A percentile compares a stretch with the other conserved stretches of the same genome.
phyloP scores from a whole-genome alignment of 306 rosid species.

The Vachellia pachyceras region DNA sequence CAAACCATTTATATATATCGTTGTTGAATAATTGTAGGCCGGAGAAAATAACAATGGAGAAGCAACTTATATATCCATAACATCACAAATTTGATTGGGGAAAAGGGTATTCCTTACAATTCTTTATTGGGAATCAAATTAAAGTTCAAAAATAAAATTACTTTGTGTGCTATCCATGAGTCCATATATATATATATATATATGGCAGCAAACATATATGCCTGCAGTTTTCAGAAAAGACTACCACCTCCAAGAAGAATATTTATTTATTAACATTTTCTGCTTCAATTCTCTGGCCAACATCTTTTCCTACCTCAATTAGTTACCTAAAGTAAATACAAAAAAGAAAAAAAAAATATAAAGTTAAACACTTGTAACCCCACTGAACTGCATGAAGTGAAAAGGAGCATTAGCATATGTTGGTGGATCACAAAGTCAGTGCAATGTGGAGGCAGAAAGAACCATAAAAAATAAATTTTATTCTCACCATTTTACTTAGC shows the following conservation, averaged over 20 bases:
- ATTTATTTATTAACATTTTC: background rate
- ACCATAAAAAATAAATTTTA: background rate
- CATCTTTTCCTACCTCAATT: conserved; percentile 3
- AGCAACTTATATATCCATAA: conserved; percentile 24
- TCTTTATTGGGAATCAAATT: conserved; percentile 43
- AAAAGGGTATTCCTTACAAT: conserved; percentile 26
- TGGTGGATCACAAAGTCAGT: conserved; percentile 8
- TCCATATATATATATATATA: no score
- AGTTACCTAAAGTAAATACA: background rate
- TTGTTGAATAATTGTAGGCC: conserved; percentile 36
- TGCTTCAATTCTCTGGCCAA: background rate
- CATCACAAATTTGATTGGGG: conserved; percentile 21
- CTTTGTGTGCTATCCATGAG: conserved; percentile 35
- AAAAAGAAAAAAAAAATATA: background rate
- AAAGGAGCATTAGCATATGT: background rate
- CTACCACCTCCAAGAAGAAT: conserved; percentile 16
- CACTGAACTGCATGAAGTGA: background rate
- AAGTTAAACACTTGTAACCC: background rate
- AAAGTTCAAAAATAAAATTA: background rate
- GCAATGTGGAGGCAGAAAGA: conserved; percentile 34
- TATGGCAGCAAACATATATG: conserved; percentile 13
- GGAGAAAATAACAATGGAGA: conserved; percentile 27
- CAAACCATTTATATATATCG: conserved; percentile 16
- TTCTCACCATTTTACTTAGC: background rate
- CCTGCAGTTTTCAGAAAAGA: conserved; percentile 35